Conservation (phyloP, 2,329 filamentous ascomycete species). For the Madurella mycetomatis region DNA sequence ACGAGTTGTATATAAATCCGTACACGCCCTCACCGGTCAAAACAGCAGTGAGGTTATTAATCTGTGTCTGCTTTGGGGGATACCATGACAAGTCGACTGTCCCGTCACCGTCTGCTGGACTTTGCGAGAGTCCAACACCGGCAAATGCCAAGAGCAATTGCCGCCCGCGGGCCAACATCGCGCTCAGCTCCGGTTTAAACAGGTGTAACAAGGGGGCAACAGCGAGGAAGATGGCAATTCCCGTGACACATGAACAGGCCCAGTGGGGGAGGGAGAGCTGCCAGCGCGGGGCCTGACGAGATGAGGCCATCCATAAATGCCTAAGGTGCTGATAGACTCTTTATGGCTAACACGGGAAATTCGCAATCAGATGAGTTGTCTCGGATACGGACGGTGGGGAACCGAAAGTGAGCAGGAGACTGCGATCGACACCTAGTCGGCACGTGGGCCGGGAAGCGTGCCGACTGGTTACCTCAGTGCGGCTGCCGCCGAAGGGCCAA, state of each 20-base stretch:
- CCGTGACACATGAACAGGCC: neutral
- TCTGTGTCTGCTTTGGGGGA: slow-evolving; percentile 1
- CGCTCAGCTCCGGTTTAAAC: neutral
- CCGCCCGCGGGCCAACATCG: neutral
- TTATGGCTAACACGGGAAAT: neutral
- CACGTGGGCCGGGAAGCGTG: neutral
- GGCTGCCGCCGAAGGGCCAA: neutral
- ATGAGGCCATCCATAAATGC: neutral
- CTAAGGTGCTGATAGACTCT: neutral
- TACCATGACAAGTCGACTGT: slow-evolving; percentile 6
- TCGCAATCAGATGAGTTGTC: no score
- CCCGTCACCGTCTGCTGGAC: neutral
- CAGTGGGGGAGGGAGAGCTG: neutral
- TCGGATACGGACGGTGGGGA: no score
- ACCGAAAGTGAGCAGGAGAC: neutral
- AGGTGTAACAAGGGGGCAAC: neutral
- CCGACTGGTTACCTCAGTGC: neutral
- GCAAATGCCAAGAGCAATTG: neutral
- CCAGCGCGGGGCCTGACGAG: neutral
- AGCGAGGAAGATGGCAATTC: neutral
- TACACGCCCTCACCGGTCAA: slow-evolving; percentile 53
- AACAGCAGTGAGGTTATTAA: slow-evolving; percentile 15
- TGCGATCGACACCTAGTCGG: neutral
- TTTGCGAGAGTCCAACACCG: neutral
- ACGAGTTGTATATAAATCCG: slow-evolving; percentile 70